Evolutionary conservation across 257 asterid species (phyloP).

Genomic region (Ligustrum vulgare): DNA sequence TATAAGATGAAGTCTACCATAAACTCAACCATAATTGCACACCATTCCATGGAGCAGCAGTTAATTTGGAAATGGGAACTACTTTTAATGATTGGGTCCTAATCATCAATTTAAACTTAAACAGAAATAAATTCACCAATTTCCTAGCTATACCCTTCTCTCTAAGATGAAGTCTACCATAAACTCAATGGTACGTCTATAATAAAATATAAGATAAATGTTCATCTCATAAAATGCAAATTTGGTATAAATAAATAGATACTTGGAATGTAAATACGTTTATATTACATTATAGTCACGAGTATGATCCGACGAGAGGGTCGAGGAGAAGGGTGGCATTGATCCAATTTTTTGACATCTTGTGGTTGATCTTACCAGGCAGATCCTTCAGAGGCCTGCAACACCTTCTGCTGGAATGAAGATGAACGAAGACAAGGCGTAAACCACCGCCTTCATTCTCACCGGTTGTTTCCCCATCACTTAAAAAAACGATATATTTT

Average conservation of each 20-base stretch:
- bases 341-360: conserved; percentile 76
- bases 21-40: background rate
- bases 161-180: background rate
- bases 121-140: background rate
- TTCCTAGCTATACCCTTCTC: background rate
- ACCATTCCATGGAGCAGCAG: background rate
- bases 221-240: background rate
- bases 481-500: too few relatives aligned
- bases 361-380: conserved; percentile 75
- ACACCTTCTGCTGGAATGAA: conserved; percentile 67
- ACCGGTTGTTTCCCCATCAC: conserved; percentile 90
- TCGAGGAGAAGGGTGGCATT: conserved; percentile 66
- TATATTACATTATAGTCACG: conserved; percentile 36
- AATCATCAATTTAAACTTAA: background rate
- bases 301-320: conserved; percentile 72
- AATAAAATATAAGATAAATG: background rate
- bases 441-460: conserved; percentile 76
- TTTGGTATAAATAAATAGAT: background rate
- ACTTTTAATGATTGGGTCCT: background rate
- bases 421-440: conserved; percentile 75
- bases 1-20: background rate
- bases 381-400: conserved; percentile 88
- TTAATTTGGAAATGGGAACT: background rate
- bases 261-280: background rate
- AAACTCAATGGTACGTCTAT: background rate